Percentiles rank a stretch among this genome's conserved stretches.
Conservation (phyloP, 1,284 basidiomycete species). For the Pseudozyma sp. region DNA sequence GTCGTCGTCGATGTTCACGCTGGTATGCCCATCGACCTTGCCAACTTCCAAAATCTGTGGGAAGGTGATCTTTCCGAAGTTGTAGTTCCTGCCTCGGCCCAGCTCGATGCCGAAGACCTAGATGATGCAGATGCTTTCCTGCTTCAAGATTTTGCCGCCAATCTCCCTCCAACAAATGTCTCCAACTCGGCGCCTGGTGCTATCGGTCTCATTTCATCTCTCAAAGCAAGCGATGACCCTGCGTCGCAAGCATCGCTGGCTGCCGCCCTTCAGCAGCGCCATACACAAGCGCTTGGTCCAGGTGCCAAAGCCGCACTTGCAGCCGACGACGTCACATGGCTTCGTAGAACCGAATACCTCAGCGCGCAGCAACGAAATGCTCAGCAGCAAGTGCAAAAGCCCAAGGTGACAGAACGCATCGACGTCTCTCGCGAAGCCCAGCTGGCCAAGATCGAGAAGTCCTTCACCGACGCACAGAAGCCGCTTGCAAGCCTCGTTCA, state of each 20-base stretch:
- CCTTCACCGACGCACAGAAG: conserved; percentile 58
- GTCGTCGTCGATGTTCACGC: conserved; percentile 64
- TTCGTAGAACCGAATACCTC: conserved; percentile 66
- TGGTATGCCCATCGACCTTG: conserved; percentile 66
- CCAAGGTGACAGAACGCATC: conserved; percentile 42
- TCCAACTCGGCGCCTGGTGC: conserved; percentile 31
- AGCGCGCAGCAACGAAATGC: conserved; percentile 57
- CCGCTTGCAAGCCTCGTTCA: conserved; percentile 56
- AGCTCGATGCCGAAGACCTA: conserved; percentile 38
- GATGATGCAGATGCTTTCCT: conserved; percentile 65
- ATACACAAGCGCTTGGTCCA: conserved; percentile 46
- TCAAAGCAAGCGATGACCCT: conserved; percentile 38
- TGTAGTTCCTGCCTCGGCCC: conserved; percentile 19
- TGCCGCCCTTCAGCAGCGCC: conserved; percentile 49
- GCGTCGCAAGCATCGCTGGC: conserved; percentile 29
- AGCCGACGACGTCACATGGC: conserved; percentile 65
- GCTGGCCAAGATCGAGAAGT: conserved; percentile 61
- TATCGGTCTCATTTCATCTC: conserved; percentile 37
- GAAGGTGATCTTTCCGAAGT: conserved; percentile 50
- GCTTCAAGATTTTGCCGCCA: conserved; percentile 55
- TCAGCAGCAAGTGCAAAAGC: conserved; percentile 49
- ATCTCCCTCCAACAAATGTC: conserved; percentile 29
- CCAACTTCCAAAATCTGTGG: conserved; percentile 63
- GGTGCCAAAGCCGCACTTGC: conserved; percentile 41
- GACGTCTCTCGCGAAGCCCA: conserved; percentile 61